These are phyloP conservation scores for Aspergillus kassunensis DNA, from an alignment of 495 filamentous ascomycete genomes.

Conservation along the genomic window DNA sequence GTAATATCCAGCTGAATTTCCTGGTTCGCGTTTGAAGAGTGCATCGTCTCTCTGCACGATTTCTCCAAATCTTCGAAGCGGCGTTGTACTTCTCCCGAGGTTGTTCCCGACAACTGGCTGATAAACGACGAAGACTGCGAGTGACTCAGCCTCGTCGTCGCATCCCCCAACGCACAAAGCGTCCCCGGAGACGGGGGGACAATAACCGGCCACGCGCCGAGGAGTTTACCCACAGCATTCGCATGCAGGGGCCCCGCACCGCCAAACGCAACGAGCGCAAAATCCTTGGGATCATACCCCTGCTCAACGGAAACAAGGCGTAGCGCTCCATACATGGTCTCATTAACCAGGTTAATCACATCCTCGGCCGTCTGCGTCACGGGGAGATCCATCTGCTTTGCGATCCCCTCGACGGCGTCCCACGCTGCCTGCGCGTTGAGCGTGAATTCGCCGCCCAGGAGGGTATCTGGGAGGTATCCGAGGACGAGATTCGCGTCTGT, in stretches of 20 bases:
- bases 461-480: constrained; percentile 43
- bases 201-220: constrained; percentile 49
- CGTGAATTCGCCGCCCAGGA: constrained; percentile 44
- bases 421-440: constrained; percentile 37
- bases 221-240: constrained; percentile 44
- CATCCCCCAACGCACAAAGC: constrained; percentile 48
- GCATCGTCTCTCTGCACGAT: constrained; percentile 14
- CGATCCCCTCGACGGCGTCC: constrained; percentile 36
- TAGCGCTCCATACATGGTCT: constrained; percentile 49
- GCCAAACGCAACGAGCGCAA: constrained; percentile 50
- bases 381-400: constrained; percentile 38
- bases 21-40: constrained; percentile 19
- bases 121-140: constrained; percentile 44
- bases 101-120: constrained; percentile 27
- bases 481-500: constrained; percentile 49
- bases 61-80: constrained; percentile 25
- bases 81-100: constrained; percentile 19
- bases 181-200: constrained; percentile 48
- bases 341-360: constrained; percentile 46
- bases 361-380: constrained; percentile 44
- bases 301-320: constrained; percentile 50
- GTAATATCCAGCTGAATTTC: not conserved
- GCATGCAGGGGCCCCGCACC: constrained; percentile 49
- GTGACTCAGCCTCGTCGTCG: constrained; percentile 44
- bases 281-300: constrained; percentile 49